These are phyloP conservation scores for Xylaria arbuscula DNA, from an alignment of 2,329 filamentous ascomycete species.

Conservation along the genomic window DNA sequence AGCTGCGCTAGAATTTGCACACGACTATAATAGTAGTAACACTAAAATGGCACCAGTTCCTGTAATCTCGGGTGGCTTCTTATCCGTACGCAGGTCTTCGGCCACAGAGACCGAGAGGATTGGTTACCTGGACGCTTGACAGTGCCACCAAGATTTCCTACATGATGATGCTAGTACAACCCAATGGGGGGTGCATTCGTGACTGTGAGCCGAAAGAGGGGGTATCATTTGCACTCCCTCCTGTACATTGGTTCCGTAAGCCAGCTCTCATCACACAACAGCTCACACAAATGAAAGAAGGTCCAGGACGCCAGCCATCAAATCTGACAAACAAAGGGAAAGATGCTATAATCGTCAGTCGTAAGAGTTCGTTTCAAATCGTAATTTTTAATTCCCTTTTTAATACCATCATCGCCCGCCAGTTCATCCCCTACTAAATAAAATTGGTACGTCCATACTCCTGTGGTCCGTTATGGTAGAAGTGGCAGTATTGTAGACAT, in stretches of 20 bases:
- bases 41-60: constrained; percentile 33
- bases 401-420: constrained; percentile 22
- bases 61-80: constrained; percentile 35
- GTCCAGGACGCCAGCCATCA: constrained; percentile 35
- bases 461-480: constrained; percentile 50
- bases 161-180: constrained; percentile 38
- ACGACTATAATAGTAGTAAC: constrained; percentile 29
- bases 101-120: constrained; percentile 25
- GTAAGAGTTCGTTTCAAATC: constrained; percentile 43
- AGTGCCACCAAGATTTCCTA: constrained; percentile 27
- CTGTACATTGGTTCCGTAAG: constrained; percentile 35
- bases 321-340: constrained; percentile 36
- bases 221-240: constrained; percentile 35
- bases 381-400: constrained; percentile 34
- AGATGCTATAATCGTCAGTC: constrained; percentile 37
- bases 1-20: constrained; percentile 28
- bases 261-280: constrained; percentile 24
- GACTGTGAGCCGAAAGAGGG: constrained; percentile 31
- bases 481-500: constrained; percentile 33
- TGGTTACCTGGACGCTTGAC: constrained; percentile 20
- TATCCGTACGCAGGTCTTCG: constrained; percentile 34
- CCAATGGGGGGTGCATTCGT: constrained; percentile 20
- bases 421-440: constrained; percentile 60
- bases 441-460: constrained; percentile 68
- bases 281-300: constrained; percentile 32